phyloP scores from a whole-genome alignment of 2,329 filamentous ascomycete genomes.

The Talaromyces sp. region DNA sequence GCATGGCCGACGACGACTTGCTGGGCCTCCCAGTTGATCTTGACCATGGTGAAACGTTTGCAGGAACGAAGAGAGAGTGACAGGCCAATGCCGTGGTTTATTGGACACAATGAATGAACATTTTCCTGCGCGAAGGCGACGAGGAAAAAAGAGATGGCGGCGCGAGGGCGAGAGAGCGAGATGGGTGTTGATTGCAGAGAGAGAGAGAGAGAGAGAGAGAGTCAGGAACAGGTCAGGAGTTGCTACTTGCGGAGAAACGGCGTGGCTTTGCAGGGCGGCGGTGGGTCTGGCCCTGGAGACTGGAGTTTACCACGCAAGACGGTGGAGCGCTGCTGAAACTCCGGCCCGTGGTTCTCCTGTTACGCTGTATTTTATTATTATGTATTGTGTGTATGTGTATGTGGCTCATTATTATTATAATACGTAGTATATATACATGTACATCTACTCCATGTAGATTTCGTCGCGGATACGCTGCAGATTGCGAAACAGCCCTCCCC shows the following conservation, averaged over 20 bases:
- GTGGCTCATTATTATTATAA: too few species aligned
- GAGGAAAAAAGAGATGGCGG: slow-evolving; percentile 16
- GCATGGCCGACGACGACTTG: background rate
- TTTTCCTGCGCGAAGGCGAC: slow-evolving; percentile 16
- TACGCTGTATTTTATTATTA: too few species aligned
- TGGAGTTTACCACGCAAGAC: too few species aligned
- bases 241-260: background rate
- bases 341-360: too few species aligned
- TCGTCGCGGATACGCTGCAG: slow-evolving; percentile 51
- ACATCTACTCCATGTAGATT: slow-evolving; percentile 46
- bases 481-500: slow-evolving; percentile 50
- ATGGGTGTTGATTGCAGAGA: background rate
- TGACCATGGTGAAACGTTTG: background rate
- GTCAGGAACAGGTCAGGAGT: slow-evolving; percentile 9
- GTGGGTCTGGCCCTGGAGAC: background rate
- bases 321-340: too few species aligned
- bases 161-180: background rate
- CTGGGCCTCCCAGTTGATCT: background rate
- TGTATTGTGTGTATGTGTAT: too few species aligned
- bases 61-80: background rate
- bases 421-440: background rate
- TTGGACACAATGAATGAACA: background rate
- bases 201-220: slow-evolving; percentile 13
- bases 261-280: background rate
- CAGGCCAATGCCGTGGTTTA: background rate